phyloP scores from a whole-genome alignment of 208 protist species.

The Entamoeba dispar region DNA sequence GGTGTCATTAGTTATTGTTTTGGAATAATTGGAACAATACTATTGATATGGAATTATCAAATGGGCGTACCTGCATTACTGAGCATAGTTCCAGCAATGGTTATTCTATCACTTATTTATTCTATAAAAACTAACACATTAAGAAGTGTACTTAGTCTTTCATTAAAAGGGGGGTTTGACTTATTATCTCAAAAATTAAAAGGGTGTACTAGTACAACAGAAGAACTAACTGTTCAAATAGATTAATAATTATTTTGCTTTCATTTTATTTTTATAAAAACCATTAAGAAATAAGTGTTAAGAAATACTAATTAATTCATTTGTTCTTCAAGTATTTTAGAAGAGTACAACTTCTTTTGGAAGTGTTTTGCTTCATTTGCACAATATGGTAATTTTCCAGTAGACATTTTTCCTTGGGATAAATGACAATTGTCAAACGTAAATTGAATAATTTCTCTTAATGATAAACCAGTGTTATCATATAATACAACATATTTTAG shows the following conservation, averaged over 20 bases:
- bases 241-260: too few relatives aligned
- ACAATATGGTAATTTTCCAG: not conserved
- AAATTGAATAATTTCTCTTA: not conserved
- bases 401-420: not conserved
- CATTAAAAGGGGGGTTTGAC: too few relatives aligned
- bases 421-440: not conserved
- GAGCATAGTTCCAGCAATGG: not conserved
- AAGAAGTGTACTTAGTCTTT: not conserved
- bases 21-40: not conserved
- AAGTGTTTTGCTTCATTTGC: not conserved
- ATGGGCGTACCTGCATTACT: not conserved
- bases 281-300: too few relatives aligned
- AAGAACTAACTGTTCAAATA: too few relatives aligned
- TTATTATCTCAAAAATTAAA: too few relatives aligned
- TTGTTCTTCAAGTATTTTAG: too few relatives aligned
- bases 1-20: not conserved
- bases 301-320: too few relatives aligned
- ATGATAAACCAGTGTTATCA: not conserved
- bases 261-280: too few relatives aligned
- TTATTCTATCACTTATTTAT: not conserved
- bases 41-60: not conserved
- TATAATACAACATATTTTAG: not conserved
- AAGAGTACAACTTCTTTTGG: too few relatives aligned
- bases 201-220: too few relatives aligned
- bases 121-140: not conserved